Base-by-base conservation (phyloP, 305 asterid species). In the Striga hermonthica region DNA sequence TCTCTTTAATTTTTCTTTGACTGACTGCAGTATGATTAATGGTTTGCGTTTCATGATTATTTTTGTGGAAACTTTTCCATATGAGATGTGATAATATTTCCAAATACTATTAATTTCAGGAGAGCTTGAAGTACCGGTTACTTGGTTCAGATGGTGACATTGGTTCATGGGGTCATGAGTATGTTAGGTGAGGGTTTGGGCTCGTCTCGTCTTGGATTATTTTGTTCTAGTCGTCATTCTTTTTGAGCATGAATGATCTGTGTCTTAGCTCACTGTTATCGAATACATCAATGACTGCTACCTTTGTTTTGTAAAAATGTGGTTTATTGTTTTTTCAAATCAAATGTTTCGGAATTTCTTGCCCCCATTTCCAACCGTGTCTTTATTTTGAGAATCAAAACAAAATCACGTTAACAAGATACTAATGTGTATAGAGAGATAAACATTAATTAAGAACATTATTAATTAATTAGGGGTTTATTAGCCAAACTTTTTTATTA, bases 151-250 rank as follows among this genome's bases (percentile, higher is more conserved):
- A 85, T 16, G 97, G 92, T 73, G 98, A 91, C 72, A 88, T 91
- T 79, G 98, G 99, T 73, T 93, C 97, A n/a, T 93, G 99, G 99
- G 99, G 99, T 70, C 99, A 94, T 70, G 99, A 94, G 75, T 94
- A 94, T 77, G 97, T 91, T 63, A 83, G 99, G 99, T 93, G 72
- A 80, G 86, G 62, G 67, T 63, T 34, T 64, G 50, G 7, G 0
- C 36, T 58, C 45, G 9, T 0, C 39, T 43, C 50, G 28, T 35
- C 39, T 67, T 49, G 3, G 43, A 34, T 28, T 41, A 36, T 37
- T 57, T 22, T 54, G 36, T 64, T 65, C 48, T 3, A 59, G 67
- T 65, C n/a, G 50, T 38, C 61, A 60, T 37, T 69, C 38, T 16
- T 57, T 52, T n/a, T 44, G 52, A 60, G 60, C 60, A 60, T 64